These are phyloP conservation scores for Fraxinus anomala DNA, from an alignment of 257 asterid species.

Conservation along the genomic window DNA sequence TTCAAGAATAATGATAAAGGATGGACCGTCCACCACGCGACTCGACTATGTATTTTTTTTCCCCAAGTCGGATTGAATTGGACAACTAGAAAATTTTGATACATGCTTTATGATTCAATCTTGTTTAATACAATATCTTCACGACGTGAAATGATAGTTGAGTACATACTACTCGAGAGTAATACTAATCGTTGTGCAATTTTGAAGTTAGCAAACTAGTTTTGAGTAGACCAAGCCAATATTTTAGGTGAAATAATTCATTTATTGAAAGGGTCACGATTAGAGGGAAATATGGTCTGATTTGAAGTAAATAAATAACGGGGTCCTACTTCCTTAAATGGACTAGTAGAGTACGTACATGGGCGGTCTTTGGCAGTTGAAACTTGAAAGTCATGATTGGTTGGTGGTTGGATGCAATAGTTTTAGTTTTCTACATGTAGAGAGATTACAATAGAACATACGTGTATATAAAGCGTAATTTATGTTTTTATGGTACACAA, in stretches of 20 bases:
- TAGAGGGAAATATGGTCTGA: neutral
- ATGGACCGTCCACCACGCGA: too few species aligned
- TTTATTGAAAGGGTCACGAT: neutral
- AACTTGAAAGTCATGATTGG: neutral
- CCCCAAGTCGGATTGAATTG: too few species aligned
- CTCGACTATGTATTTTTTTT: too few species aligned
- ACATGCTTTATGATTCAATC: too few species aligned
- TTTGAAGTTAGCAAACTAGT: too few species aligned
- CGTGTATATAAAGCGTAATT: neutral
- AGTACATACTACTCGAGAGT: too few species aligned
- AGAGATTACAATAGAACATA: neutral
- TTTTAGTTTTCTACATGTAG: neutral
- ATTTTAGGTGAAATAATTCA: neutral
- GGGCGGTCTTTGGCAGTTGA: neutral
- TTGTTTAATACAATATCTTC: too few species aligned
- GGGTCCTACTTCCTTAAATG: conserved; percentile 3
- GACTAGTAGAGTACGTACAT: neutral
- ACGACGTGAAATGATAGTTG: too few species aligned
- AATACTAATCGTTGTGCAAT: too few species aligned
- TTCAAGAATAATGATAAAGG: too few species aligned
- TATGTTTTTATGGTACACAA: too few species aligned
- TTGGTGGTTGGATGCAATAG: conserved; percentile 1
- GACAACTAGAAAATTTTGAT: too few species aligned
- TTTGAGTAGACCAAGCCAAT: neutral
- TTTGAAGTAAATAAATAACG: neutral